Conservation (phyloP, 306 rosid species). For the Cucurbita argyrosperma region DNA sequence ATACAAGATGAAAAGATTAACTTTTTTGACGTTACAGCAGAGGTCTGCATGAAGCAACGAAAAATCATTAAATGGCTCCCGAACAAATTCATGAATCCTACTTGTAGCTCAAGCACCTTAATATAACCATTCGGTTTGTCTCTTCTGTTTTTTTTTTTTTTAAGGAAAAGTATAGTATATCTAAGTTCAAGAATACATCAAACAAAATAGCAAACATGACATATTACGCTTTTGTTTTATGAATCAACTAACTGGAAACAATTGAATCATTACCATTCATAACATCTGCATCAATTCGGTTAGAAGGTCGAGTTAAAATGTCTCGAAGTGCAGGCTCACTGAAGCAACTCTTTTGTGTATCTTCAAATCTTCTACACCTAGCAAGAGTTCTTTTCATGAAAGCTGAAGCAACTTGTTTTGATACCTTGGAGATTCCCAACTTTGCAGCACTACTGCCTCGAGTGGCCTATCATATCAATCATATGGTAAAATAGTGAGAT, state of each 20-base stretch:
- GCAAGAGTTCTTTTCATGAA: conserved; percentile 70
- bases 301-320: conserved; percentile 31
- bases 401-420: conserved; percentile 52
- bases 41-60: background rate
- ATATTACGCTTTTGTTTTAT: background rate
- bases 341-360: conserved; percentile 57
- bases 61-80: background rate
- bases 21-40: background rate
- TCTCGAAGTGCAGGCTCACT: conserved; percentile 47
- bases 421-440: conserved; percentile 50
- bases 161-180: background rate
- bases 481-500: background rate
- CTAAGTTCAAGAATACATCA: background rate
- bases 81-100: background rate
- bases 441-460: conserved; percentile 64
- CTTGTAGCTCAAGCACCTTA: background rate
- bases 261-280: conserved; percentile 16
- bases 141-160: background rate
- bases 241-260: conserved; percentile 3
- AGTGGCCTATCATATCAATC: conserved; percentile 52
- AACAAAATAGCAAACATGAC: background rate
- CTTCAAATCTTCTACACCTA: conserved; percentile 57
- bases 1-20: background rate
- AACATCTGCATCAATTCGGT: conserved; percentile 20
- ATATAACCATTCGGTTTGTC: background rate